phyloP scores from a whole-genome alignment of 75 land plant genomes.

The Azolla pinnata region DNA sequence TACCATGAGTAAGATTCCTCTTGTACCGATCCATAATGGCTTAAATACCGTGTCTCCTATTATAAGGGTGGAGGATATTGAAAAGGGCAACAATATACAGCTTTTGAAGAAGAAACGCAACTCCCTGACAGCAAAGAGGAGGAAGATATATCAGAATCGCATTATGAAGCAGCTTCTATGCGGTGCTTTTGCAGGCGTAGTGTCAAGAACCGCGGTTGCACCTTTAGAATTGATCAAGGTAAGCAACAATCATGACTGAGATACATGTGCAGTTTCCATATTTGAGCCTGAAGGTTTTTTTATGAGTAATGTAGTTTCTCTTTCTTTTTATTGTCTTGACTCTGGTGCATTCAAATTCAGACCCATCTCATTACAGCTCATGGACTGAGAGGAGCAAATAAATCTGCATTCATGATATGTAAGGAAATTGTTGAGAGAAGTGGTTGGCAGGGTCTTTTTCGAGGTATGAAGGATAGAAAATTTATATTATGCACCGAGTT shows the following conservation, averaged over 20 bases:
- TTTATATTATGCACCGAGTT: too few species aligned
- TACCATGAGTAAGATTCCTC: background rate
- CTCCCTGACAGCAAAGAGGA: background rate
- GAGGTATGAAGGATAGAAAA: too few species aligned
- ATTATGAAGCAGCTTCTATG: slow-evolving; percentile 11
- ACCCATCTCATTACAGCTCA: slow-evolving; percentile 16
- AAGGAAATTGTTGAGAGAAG: slow-evolving; percentile 4
- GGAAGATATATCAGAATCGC: background rate
- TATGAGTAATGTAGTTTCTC: background rate
- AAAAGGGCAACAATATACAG: background rate
- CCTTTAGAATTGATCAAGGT: slow-evolving; percentile 17
- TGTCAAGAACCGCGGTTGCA: slow-evolving; percentile 19
- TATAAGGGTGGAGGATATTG: background rate
- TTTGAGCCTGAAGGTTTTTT: background rate
- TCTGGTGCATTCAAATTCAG: background rate
- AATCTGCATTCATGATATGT: slow-evolving; percentile 6
- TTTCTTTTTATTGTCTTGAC: background rate
- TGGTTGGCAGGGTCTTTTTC: slow-evolving; percentile 17
- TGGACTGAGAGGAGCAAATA: slow-evolving; percentile 6
- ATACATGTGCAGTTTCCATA: background rate
- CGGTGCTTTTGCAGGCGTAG: slow-evolving; percentile 21
- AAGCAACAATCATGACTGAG: background rate
- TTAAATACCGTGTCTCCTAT: background rate
- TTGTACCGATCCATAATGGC: background rate
- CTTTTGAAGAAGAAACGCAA: background rate